phyloP scores from a whole-genome alignment of 2,329 filamentous ascomycete species.

The Lachnellula suecica region DNA sequence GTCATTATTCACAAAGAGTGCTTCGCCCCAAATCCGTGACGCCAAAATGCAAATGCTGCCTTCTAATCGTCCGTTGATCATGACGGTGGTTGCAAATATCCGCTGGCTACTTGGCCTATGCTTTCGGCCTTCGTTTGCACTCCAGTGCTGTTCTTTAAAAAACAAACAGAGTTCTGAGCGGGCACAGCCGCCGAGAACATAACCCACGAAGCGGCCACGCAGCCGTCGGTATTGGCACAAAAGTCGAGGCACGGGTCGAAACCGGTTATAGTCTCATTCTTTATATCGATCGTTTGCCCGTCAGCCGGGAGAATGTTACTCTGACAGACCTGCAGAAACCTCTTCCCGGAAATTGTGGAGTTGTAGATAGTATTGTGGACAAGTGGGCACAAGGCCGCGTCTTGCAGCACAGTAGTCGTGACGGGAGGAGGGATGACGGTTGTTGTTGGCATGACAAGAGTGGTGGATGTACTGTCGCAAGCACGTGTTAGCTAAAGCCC shows the following conservation, averaged over 20 bases:
- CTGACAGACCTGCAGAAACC: constrained; percentile 18
- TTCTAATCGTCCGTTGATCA: background rate
- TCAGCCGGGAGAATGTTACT: constrained; percentile 8
- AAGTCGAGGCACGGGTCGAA: constrained; percentile 17
- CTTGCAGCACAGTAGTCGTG: constrained; percentile 13
- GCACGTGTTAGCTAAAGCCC: background rate
- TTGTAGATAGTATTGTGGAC: constrained; percentile 17
- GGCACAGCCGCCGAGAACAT: constrained; percentile 19
- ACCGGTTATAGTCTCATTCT: constrained; percentile 8
- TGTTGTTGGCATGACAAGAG: constrained; percentile 1
- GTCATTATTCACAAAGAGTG: background rate
- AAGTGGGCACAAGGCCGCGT: constrained; percentile 20
- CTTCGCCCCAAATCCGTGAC: background rate
- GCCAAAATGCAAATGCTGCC: background rate
- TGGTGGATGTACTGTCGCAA: background rate
- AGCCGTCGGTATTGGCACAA: constrained; percentile 16
- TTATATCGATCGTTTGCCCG: constrained; percentile 18
- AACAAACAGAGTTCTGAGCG: constrained; percentile 20
- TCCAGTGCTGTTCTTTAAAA: constrained; percentile 17
- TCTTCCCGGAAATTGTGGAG: constrained; percentile 8
- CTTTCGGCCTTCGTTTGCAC: background rate
- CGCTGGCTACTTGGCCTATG: background rate
- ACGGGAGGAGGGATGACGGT: constrained; percentile 4
- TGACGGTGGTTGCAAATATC: background rate
- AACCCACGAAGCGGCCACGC: constrained; percentile 23